Evolutionary conservation across 163 green algal genomes (phyloP).

Genomic region (Scenedesmus sp.): DNA sequence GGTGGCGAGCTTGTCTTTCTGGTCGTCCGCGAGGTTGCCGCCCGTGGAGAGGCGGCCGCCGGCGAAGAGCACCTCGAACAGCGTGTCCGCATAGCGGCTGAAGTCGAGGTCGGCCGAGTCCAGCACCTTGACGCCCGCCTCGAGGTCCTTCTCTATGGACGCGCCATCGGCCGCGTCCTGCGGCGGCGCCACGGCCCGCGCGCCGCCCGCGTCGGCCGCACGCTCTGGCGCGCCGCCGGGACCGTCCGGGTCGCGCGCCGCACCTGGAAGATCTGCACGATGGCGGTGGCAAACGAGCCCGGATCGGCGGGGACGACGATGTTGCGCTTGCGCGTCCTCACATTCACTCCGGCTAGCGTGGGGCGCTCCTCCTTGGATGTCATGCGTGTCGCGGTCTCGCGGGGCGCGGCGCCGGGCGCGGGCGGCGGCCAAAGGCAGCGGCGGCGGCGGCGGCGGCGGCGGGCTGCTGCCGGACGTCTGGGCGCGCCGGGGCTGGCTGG

Average conservation of each 20-base stretch:
- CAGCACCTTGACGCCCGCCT: conserved; percentile 79
- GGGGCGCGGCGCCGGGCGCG: no score
- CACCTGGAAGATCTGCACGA: conserved; percentile 85
- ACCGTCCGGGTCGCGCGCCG: conserved; percentile 20
- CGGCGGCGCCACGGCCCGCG: neutral
- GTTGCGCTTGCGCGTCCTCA: conserved; percentile 98
- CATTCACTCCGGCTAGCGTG: conserved; percentile 78
- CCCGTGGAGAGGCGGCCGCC: conserved; percentile 83
- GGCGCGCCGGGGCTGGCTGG: no score
- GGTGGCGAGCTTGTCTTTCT: conserved; percentile 67
- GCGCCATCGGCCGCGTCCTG: conserved; percentile 66
- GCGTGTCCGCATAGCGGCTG: conserved; percentile 95
- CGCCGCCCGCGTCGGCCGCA: neutral
- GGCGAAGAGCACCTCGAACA: conserved; percentile 98
- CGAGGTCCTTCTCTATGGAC: conserved; percentile 74
- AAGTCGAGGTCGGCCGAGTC: conserved; percentile 91
- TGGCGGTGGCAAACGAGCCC: conserved; percentile 92
- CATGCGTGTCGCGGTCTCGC: no score
- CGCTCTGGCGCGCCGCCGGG: neutral
- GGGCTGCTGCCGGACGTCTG: no score
- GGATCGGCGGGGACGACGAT: conserved; percentile 97
- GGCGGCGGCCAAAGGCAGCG: no score
- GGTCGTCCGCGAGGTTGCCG: conserved; percentile 74
- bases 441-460: no score
- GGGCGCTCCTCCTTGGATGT: conserved; percentile 32